Percentiles rank a stretch among this genome's conserved stretches.
These are phyloP conservation scores for Saccharomyces hybrid DNA, from an alignment of 1,139 yeast genomes.

Conservation along the genomic window DNA sequence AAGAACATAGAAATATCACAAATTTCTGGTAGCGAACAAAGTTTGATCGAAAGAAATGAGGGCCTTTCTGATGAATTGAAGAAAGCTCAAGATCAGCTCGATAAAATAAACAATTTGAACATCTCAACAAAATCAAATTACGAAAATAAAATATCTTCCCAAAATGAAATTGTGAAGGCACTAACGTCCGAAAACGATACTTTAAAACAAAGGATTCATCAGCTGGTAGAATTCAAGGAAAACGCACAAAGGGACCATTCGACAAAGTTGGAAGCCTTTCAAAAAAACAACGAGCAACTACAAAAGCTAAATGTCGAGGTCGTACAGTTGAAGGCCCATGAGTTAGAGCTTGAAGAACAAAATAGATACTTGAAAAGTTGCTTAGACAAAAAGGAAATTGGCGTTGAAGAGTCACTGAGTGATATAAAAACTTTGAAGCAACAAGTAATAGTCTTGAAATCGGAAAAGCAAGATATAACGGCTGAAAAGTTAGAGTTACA, in stretches of 20 bases:
- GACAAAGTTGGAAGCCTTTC: constrained; percentile 15
- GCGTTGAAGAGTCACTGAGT: constrained; percentile 15
- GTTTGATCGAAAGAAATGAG: constrained; percentile 5
- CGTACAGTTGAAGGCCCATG: constrained; percentile 29
- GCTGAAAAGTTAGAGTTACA: constrained; percentile 24
- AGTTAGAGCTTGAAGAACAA: constrained; percentile 28
- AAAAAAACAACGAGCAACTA: constrained; percentile 23
- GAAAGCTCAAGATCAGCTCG: neutral
- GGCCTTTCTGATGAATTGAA: constrained; percentile 8
- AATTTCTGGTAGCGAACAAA: constrained; percentile 5
- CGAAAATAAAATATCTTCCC: constrained; percentile 27
- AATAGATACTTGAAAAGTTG: constrained; percentile 19
- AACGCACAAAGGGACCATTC: constrained; percentile 13
- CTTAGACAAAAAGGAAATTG: constrained; percentile 15
- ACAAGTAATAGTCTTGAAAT: constrained; percentile 15
- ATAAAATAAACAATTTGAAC: neutral
- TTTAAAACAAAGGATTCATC: constrained; percentile 16
- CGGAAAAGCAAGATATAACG: constrained; percentile 20
- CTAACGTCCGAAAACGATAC: constrained; percentile 21
- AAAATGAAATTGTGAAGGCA: constrained; percentile 19
- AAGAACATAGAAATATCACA: constrained; percentile 11
- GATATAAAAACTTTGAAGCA: constrained; percentile 20
- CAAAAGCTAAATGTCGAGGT: constrained; percentile 28
- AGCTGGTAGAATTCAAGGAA: constrained; percentile 17
- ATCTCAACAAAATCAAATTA: constrained; percentile 17